phyloP scores from a whole-genome alignment of 176 grass and related monocot species.

The Carex scoparia region DNA sequence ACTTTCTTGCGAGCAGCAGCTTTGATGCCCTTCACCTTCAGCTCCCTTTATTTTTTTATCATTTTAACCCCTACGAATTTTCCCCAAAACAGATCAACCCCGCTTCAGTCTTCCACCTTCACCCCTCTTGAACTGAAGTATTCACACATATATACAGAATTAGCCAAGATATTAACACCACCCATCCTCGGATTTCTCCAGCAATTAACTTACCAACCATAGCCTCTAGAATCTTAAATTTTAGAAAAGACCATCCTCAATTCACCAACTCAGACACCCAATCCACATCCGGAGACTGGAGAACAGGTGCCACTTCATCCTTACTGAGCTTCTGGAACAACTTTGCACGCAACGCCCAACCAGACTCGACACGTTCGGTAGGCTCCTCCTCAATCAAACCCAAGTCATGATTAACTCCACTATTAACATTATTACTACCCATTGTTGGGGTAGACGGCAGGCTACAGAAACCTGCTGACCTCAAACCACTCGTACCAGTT shows the following conservation, averaged over 20 bases:
- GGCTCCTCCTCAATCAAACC: constrained; percentile 41
- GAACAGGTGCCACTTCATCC: constrained; percentile 20
- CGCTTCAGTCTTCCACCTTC: constrained; percentile 16
- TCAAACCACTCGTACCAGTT: background rate
- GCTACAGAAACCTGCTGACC: constrained; percentile 45
- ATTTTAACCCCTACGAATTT: constrained; percentile 22
- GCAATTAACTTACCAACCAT: constrained; percentile 28
- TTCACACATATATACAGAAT: constrained; percentile 38
- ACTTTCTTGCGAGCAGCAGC: constrained; percentile 20
- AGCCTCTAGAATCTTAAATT: background rate
- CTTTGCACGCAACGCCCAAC: constrained; percentile 55
- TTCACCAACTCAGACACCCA: constrained; percentile 83
- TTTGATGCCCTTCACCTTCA: background rate
- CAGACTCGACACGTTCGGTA: constrained; percentile 70
- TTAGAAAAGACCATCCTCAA: constrained; percentile 17
- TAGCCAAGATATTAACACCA: constrained; percentile 23
- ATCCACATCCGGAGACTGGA: constrained; percentile 41
- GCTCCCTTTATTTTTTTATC: constrained; percentile 6
- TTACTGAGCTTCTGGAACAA: constrained; percentile 63
- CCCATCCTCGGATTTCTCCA: constrained; percentile 17
- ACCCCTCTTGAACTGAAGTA: background rate
- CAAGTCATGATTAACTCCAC: constrained; percentile 9
- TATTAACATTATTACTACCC: background rate
- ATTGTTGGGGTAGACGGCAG: constrained; percentile 54
- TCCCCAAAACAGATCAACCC: constrained; percentile 81